A percentile compares a stretch with the other conserved stretches of the same genome.
These are phyloP conservation scores for Termitomyces sp. DNA, from an alignment of 768 basidiomycete genomes.

Conservation along the genomic window DNA sequence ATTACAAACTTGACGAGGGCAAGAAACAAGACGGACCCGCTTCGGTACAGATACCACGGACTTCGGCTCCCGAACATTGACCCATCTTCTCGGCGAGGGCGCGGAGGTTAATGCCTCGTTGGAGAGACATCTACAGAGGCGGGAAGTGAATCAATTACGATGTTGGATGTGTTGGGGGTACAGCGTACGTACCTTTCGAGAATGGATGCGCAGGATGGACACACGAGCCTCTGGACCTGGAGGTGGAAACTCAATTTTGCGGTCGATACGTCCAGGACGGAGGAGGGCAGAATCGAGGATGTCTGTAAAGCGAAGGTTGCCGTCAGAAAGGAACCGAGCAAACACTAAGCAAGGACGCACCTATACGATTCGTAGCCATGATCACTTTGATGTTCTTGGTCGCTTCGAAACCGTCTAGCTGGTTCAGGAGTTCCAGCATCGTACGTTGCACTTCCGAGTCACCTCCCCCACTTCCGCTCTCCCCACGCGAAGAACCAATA, in stretches of 20 bases:
- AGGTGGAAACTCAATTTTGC: conserved; percentile 98
- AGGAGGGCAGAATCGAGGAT: conserved; percentile 93
- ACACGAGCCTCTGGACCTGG: conserved; percentile 96
- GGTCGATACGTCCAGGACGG: conserved; percentile 92
- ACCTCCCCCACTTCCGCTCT: conserved; percentile 86
- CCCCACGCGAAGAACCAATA: conserved; percentile 90
- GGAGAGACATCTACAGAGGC: conserved; percentile 82
- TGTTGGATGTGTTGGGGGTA: not conserved
- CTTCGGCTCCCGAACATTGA: conserved; percentile 96
- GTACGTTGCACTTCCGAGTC: conserved; percentile 90
- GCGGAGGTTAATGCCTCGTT: conserved; percentile 96
- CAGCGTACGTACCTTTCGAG: conserved; percentile 41
- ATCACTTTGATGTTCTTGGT: conserved; percentile 96
- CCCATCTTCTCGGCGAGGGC: conserved; percentile 99
- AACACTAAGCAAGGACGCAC: conserved; percentile 31
- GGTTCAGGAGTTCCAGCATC: conserved; percentile 87
- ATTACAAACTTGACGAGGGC: not conserved
- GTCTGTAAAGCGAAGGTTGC: conserved; percentile 42
- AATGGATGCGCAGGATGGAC: conserved; percentile 96
- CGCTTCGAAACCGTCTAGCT: conserved; percentile 90
- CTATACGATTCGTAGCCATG: conserved; percentile 98
- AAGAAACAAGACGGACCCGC: conserved; percentile 56
- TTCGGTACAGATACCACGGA: conserved; percentile 95
- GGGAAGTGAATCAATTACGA: not conserved
- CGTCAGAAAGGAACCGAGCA: not conserved